Evolutionary conservation across 345 rosid species (phyloP).

Genomic region (Eucalyptus regnans): DNA sequence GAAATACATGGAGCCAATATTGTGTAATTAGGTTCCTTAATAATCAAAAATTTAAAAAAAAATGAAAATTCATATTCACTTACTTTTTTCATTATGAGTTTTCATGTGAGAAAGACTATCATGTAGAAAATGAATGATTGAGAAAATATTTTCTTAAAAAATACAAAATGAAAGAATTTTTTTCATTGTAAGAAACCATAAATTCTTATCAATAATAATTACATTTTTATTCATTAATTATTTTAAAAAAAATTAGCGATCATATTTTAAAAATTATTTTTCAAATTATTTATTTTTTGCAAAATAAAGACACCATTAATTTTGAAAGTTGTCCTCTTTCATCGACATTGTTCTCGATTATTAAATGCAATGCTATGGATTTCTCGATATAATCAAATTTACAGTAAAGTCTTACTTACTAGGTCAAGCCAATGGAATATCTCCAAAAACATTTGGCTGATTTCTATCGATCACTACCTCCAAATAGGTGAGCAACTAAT

Average conservation of each 20-base stretch:
- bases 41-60: not conserved
- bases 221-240: too few relatives aligned
- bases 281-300: not conserved
- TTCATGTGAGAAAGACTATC: not conserved
- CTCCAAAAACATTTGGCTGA: not conserved
- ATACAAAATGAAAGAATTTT: not conserved
- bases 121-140: not conserved
- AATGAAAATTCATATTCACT: not conserved
- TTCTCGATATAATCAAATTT: not conserved
- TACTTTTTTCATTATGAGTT: not conserved
- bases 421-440: not conserved
- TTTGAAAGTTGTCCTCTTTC: not conserved
- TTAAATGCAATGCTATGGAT: not conserved
- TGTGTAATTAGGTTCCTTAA: not conserved
- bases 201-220: too few relatives aligned
- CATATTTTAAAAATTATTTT: too few relatives aligned
- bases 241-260: accelerated
- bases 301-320: too few relatives aligned
- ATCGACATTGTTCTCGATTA: not conserved
- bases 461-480: not conserved
- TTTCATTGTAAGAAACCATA: not conserved
- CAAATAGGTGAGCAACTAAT: not conserved
- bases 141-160: too few relatives aligned
- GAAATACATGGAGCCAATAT: not conserved
- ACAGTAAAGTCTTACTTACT: not conserved